Percentiles rank a stretch among this genome's conserved stretches.
phyloP scores from a whole-genome alignment of 495 filamentous ascomycete species.

The Xylaria sp. region DNA sequence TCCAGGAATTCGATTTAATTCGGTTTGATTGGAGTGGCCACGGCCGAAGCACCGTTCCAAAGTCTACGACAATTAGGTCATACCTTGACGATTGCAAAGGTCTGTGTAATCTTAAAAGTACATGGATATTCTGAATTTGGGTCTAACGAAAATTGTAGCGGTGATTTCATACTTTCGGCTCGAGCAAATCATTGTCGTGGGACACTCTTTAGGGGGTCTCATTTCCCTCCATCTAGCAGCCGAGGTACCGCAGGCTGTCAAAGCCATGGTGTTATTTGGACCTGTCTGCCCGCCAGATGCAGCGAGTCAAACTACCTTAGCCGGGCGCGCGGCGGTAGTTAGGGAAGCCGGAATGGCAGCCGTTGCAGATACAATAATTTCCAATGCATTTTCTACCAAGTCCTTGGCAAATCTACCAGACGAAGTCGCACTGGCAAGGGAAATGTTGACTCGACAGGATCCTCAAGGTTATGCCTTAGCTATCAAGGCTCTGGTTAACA shows the following conservation, averaged over 20 bases:
- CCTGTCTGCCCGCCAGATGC: constrained; percentile 4
- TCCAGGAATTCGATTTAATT: constrained; percentile 5
- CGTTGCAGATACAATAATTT: constrained; percentile 5
- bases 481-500: constrained; percentile 8
- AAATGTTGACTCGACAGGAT: constrained; percentile 18
- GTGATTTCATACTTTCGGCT: constrained; percentile 10
- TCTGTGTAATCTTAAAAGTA: background rate
- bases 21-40: constrained; percentile 16
- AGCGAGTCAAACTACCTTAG: background rate
- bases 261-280: constrained; percentile 5
- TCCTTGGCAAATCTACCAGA: constrained; percentile 1
- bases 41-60: constrained; percentile 16
- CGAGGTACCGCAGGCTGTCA: background rate
- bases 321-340: background rate
- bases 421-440: constrained; percentile 8
- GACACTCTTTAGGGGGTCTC: constrained; percentile 10
- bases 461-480: constrained; percentile 11
- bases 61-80: background rate
- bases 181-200: background rate
- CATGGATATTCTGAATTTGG: background rate
- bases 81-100: constrained; percentile 16
- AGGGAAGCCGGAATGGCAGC: constrained; percentile 1
- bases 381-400: background rate
- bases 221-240: constrained; percentile 10
- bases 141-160: background rate